Conservation (phyloP, 1,139 yeast genomes). For the Diutina mesorugosa region DNA sequence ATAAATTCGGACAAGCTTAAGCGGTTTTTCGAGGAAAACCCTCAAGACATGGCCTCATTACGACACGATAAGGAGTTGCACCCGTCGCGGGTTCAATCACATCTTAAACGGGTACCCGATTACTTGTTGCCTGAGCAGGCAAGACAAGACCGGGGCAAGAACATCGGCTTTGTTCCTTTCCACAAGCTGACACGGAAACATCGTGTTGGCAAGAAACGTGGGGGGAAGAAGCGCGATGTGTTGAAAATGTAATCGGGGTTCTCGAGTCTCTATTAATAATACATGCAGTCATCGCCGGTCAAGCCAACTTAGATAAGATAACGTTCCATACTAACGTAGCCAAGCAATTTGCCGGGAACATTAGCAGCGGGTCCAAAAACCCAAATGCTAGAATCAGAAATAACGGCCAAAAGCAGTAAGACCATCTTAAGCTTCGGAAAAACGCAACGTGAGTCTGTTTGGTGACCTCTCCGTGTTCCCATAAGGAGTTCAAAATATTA, state of each 20-base stretch:
- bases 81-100: slow-evolving; percentile 70
- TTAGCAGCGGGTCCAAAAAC: slow-evolving; percentile 30
- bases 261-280: neutral
- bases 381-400: slow-evolving; percentile 39
- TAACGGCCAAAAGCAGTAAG: slow-evolving; percentile 49
- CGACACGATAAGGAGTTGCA: slow-evolving; percentile 89
- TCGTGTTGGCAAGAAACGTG: slow-evolving; percentile 29
- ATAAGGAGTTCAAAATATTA: slow-evolving; percentile 32
- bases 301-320: slow-evolving; percentile 24
- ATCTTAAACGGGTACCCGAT: slow-evolving; percentile 85
- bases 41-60: slow-evolving; percentile 81
- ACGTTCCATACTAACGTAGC: slow-evolving; percentile 47
- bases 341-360: slow-evolving; percentile 47
- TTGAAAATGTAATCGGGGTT: slow-evolving; percentile 31
- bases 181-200: slow-evolving; percentile 24
- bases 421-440: slow-evolving; percentile 34
- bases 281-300: neutral
- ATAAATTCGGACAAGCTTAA: slow-evolving; percentile 81
- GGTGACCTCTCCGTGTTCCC: slow-evolving; percentile 38
- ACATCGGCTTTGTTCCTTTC: slow-evolving; percentile 67
- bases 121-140: slow-evolving; percentile 80
- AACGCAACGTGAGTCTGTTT: slow-evolving; percentile 17
- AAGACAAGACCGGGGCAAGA: slow-evolving; percentile 39
- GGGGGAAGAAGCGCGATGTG: slow-evolving; percentile 48
- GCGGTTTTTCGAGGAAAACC: slow-evolving; percentile 94